These are phyloP conservation scores for Diaporthe ilicicola DNA, from an alignment of 2,329 filamentous ascomycete species.

Conservation along the genomic window DNA sequence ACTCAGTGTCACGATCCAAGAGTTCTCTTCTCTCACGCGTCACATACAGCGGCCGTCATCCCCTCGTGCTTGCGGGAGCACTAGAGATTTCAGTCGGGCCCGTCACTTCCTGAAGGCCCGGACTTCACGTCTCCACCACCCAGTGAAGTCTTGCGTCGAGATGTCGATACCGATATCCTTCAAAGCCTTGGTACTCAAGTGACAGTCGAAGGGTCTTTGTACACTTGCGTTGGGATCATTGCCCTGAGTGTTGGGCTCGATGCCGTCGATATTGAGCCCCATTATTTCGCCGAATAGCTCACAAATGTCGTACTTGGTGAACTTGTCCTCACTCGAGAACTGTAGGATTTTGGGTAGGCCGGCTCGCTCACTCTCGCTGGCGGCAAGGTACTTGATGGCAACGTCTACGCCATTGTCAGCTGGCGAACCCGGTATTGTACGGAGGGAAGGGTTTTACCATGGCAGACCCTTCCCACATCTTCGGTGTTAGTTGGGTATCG, in stretches of 20 bases:
- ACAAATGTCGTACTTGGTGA: slow-evolving; percentile 92
- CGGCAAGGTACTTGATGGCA: slow-evolving; percentile 69
- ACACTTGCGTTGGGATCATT: slow-evolving; percentile 77
- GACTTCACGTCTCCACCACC: slow-evolving; percentile 79
- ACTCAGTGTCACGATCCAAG: not conserved
- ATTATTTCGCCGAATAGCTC: slow-evolving; percentile 80
- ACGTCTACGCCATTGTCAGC: slow-evolving; percentile 61
- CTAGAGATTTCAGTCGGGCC: not conserved
- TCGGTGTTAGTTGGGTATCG: slow-evolving; percentile 90
- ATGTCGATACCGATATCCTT: slow-evolving; percentile 79
- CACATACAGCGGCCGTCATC: not conserved
- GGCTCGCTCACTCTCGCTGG: slow-evolving; percentile 51
- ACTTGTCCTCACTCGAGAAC: slow-evolving; percentile 85
- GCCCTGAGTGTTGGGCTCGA: slow-evolving; percentile 75
- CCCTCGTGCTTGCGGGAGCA: not conserved
- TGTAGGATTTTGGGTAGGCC: slow-evolving; percentile 77
- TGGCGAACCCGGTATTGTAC: not conserved
- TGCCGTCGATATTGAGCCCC: slow-evolving; percentile 73
- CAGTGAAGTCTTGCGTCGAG: slow-evolving; percentile 76
- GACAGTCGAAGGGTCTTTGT: slow-evolving; percentile 86
- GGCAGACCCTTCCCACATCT: slow-evolving; percentile 82
- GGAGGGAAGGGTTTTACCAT: slow-evolving; percentile 56
- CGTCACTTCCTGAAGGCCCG: slow-evolving; percentile 65
- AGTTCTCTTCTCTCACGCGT: not conserved
- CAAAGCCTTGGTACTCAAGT: slow-evolving; percentile 80